Percentiles rank a stretch among this genome's conserved stretches.
phyloP scores from a whole-genome alignment of 352 stramenopile genomes.

The Peronospora farinosa region DNA sequence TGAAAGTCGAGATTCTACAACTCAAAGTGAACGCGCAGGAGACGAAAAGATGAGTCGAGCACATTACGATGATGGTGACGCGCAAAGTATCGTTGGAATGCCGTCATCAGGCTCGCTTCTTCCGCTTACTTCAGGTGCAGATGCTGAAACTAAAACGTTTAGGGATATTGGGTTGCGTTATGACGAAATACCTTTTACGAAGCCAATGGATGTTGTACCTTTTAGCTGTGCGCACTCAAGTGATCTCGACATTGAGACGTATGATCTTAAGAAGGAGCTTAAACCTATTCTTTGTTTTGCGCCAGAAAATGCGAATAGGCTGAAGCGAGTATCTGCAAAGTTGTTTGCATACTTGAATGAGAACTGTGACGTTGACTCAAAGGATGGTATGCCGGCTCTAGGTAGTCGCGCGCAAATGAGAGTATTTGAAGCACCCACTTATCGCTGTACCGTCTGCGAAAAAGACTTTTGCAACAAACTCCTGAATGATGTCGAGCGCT shows the following conservation, averaged over 20 bases:
- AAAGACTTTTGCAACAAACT: conserved; percentile 45
- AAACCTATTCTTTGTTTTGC: conserved; percentile 31
- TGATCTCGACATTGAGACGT: conserved; percentile 5
- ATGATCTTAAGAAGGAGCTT: background rate
- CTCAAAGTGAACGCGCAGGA: conserved; percentile 18
- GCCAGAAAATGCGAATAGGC: conserved; percentile 39
- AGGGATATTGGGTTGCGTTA: conserved; percentile 6
- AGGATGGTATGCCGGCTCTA: background rate
- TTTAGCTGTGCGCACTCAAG: conserved; percentile 48
- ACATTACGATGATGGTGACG: conserved; percentile 12
- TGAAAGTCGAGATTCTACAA: conserved; percentile 11
- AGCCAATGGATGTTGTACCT: conserved; percentile 40
- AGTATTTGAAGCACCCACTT: conserved; percentile 41
- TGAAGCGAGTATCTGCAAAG: conserved; percentile 57
- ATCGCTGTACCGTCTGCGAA: conserved; percentile 46
- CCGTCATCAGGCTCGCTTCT: conserved; percentile 7
- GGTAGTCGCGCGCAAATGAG: conserved; percentile 7
- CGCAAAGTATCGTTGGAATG: conserved; percentile 11
- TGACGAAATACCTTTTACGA: conserved; percentile 49
- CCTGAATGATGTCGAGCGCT: conserved; percentile 41
- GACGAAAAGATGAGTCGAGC: conserved; percentile 1
- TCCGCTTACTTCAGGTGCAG: background rate
- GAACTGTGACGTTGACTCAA: conserved; percentile 23
- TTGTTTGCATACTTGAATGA: conserved; percentile 43
- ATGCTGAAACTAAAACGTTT: conserved; percentile 4